A percentile compares a stretch with the other conserved stretches of the same genome.
These are phyloP conservation scores for Prunus persica DNA, from an alignment of 306 rosid genomes.

Conservation along the genomic window DNA sequence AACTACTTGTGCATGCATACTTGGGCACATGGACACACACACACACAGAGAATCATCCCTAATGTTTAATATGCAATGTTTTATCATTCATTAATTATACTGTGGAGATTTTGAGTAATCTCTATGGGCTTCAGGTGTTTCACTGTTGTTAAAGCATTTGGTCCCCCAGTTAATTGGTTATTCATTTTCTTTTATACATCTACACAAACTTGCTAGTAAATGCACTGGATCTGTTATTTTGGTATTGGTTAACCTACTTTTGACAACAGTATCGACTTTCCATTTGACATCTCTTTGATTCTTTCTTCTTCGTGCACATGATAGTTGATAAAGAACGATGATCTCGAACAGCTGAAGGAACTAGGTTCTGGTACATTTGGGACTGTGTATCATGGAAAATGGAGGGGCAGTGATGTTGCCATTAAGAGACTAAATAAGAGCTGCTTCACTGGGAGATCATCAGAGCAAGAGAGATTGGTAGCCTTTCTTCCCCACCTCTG, in stretches of 20 bases:
- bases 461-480: slow-evolving; percentile 97
- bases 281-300: slow-evolving; percentile 12
- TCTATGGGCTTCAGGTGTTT: neutral
- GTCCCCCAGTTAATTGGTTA: neutral
- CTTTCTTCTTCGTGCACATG: slow-evolving; percentile 34
- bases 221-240: neutral
- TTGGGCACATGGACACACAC: neutral
- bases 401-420: slow-evolving; percentile 96
- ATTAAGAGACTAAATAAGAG: slow-evolving; percentile 93
- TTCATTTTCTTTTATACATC: neutral
- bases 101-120: neutral
- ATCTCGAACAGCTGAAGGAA: slow-evolving; percentile 88
- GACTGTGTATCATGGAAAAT: slow-evolving; percentile 93
- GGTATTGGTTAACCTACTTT: neutral
- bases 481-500: slow-evolving; percentile 20
- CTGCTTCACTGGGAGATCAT: slow-evolving; percentile 82
- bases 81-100: neutral
- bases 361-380: slow-evolving; percentile 95
- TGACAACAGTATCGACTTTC: neutral
- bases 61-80: neutral
- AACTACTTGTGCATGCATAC: neutral
- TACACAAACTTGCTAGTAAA: neutral
- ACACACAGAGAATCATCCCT: neutral
- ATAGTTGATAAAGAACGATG: slow-evolving; percentile 80
- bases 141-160: neutral